Evolutionary conservation across 192 early-diverging fungal species (phyloP).

Genomic region (Backusella westeae): DNA sequence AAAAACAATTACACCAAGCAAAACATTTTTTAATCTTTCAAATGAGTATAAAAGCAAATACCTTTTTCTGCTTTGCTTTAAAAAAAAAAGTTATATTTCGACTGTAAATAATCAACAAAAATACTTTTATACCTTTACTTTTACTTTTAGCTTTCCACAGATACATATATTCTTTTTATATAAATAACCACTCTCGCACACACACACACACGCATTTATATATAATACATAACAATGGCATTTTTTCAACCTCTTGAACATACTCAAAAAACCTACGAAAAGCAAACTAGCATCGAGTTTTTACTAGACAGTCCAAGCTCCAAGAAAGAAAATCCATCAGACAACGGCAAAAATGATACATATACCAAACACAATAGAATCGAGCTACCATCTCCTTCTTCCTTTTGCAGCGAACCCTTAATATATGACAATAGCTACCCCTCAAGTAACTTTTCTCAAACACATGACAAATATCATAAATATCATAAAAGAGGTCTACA

Average conservation of each 20-base stretch:
- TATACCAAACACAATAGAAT: not conserved
- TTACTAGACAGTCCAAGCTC: not conserved
- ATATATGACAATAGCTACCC: conserved; percentile 5
- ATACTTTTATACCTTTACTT: not conserved
- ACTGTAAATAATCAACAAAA: not conserved
- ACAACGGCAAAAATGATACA: not conserved
- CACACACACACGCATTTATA: not conserved
- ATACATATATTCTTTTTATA: not conserved
- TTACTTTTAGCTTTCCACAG: not conserved
- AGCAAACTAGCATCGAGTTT: conserved; percentile 1
- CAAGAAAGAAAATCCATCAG: not conserved
- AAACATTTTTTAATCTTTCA: not conserved
- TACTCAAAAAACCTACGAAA: conserved; percentile 8
- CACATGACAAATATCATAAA: not conserved
- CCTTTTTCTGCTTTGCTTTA: not conserved
- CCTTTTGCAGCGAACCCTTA: conserved; percentile 1
- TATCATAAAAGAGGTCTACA: not conserved
- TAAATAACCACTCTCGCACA: not conserved
- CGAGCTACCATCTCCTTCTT: conserved; percentile 2
- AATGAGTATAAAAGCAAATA: not conserved
- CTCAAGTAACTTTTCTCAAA: conserved; percentile 1
- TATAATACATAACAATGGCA: not conserved
- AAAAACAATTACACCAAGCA: not conserved
- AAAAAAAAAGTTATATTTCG: not conserved
- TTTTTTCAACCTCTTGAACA: conserved; percentile 2